phyloP scores from a whole-genome alignment of 1,139 yeast species.

The Diutina ranongensis region DNA sequence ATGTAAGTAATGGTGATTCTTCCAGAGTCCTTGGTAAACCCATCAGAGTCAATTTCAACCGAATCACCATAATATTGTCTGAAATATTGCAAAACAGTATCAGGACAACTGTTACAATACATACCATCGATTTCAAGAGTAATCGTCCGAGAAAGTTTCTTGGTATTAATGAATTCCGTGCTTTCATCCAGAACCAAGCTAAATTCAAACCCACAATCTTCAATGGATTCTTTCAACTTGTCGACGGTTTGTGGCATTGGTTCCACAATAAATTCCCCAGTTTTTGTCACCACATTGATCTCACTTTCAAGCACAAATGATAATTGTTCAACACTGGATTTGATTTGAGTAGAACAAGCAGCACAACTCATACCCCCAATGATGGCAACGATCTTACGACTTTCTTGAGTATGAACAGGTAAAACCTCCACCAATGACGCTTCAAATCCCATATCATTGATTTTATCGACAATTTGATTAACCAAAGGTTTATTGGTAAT shows the following conservation, averaged over 20 bases:
- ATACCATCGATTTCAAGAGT: conserved; percentile 53
- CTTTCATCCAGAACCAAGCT: conserved; percentile 22
- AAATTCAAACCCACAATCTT: conserved; percentile 42
- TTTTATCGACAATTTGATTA: conserved; percentile 32
- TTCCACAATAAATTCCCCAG: conserved; percentile 48
- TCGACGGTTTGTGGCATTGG: conserved; percentile 25
- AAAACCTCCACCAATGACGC: conserved; percentile 47
- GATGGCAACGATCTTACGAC: conserved; percentile 32
- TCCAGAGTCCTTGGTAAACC: conserved; percentile 44
- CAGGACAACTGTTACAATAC: conserved; percentile 57
- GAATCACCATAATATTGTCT: conserved; percentile 21
- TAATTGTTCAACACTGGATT: conserved; percentile 20
- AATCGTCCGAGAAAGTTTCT: conserved; percentile 40
- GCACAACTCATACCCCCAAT: conserved; percentile 62
- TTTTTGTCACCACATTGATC: conserved; percentile 46
- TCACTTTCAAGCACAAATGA: conserved; percentile 44
- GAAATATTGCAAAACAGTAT: background rate
- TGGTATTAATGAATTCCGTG: conserved; percentile 31
- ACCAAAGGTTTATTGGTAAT: conserved; percentile 42
- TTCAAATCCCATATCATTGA: conserved; percentile 47
- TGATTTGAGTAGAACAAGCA: conserved; percentile 40
- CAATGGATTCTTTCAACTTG: conserved; percentile 31
- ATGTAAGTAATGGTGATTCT: conserved; percentile 51
- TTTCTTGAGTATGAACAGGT: conserved; percentile 30
- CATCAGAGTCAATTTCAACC: conserved; percentile 37